These are phyloP conservation scores for Trichoderma cornu-damae DNA, from an alignment of 2,329 filamentous ascomycete species.

Conservation along the genomic window DNA sequence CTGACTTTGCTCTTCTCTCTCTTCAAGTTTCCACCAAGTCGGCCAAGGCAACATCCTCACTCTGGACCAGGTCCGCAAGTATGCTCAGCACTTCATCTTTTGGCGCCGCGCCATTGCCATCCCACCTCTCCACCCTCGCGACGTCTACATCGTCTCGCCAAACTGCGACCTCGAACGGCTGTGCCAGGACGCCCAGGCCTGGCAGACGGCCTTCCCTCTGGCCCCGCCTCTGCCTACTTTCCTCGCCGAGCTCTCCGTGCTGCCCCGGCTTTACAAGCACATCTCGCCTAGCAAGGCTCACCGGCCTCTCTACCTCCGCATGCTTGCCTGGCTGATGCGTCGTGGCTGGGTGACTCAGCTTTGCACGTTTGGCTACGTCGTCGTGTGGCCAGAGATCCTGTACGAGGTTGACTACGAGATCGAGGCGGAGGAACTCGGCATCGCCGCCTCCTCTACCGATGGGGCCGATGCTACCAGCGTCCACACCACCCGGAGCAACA, in stretches of 20 bases:
- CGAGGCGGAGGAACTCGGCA: slow-evolving; percentile 57
- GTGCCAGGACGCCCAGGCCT: slow-evolving; percentile 62
- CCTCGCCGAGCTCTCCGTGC: slow-evolving; percentile 73
- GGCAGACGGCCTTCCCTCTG: slow-evolving; percentile 74
- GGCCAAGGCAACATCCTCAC: slow-evolving; percentile 67
- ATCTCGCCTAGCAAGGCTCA: slow-evolving; percentile 86
- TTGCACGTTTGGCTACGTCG: slow-evolving; percentile 83
- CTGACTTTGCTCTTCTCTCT: not conserved
- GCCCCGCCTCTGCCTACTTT: slow-evolving; percentile 81
- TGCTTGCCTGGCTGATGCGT: slow-evolving; percentile 88
- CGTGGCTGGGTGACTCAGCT: slow-evolving; percentile 92
- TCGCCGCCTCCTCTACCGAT: slow-evolving; percentile 20
- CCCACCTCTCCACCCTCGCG: slow-evolving; percentile 80
- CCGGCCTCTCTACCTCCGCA: slow-evolving; percentile 79
- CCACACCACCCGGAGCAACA: not conserved
- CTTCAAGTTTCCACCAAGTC: slow-evolving; percentile 57
- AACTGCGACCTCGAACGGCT: slow-evolving; percentile 76
- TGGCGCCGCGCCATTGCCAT: slow-evolving; percentile 92
- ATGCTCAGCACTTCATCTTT: slow-evolving; percentile 90
- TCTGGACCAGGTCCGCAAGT: slow-evolving; percentile 74
- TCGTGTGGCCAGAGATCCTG: slow-evolving; percentile 76
- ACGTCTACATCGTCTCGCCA: slow-evolving; percentile 87
- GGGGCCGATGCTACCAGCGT: slow-evolving; percentile 13
- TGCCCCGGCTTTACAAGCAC: slow-evolving; percentile 74
- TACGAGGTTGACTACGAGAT: slow-evolving; percentile 71